These are phyloP conservation scores for Tetradesmus lagerheimii DNA, from an alignment of 139 green algal genomes.

Conservation along the genomic window DNA sequence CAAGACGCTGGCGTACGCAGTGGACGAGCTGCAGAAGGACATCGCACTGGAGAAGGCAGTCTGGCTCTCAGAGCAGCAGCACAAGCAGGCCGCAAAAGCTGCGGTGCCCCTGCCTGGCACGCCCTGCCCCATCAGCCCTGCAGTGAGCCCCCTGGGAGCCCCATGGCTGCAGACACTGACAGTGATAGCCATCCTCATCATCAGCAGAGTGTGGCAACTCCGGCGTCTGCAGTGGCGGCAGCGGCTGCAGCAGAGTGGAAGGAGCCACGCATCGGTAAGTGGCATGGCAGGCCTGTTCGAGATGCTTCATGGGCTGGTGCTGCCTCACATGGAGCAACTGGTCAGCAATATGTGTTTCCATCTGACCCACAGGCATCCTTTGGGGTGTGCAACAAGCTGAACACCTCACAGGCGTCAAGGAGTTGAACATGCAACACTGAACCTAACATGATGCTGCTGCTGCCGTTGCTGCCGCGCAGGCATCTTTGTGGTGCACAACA, in stretches of 20 bases:
- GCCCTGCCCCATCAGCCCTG: neutral
- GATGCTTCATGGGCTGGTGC: too few relatives aligned
- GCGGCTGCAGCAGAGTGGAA: conserved; percentile 24
- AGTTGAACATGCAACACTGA: neutral
- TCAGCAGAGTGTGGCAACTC: neutral
- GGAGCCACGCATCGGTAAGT: conserved; percentile 8
- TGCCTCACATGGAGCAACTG: too few relatives aligned
- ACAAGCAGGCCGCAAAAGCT: neutral
- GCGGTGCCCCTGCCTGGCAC: neutral
- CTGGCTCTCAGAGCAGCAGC: conserved; percentile 10
- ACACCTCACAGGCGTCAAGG: too few relatives aligned
- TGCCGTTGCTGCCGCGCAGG: neutral
- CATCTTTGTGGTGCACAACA: conserved; percentile 43
- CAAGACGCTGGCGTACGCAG: conserved; percentile 36
- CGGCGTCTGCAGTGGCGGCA: neutral
- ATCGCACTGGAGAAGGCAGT: conserved; percentile 14
- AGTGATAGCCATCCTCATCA: neutral
- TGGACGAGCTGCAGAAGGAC: conserved; percentile 30
- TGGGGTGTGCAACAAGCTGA: conserved; percentile 40
- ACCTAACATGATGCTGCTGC: too few relatives aligned
- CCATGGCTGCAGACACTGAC: neutral
- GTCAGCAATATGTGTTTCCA: too few relatives aligned
- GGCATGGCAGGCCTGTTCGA: too few relatives aligned
- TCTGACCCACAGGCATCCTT: too few relatives aligned
- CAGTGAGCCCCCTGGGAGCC: conserved; percentile 24